Evolutionary conservation across 1,284 basidiomycete species (phyloP).

Genomic region (Singerocomus inundabilis): DNA sequence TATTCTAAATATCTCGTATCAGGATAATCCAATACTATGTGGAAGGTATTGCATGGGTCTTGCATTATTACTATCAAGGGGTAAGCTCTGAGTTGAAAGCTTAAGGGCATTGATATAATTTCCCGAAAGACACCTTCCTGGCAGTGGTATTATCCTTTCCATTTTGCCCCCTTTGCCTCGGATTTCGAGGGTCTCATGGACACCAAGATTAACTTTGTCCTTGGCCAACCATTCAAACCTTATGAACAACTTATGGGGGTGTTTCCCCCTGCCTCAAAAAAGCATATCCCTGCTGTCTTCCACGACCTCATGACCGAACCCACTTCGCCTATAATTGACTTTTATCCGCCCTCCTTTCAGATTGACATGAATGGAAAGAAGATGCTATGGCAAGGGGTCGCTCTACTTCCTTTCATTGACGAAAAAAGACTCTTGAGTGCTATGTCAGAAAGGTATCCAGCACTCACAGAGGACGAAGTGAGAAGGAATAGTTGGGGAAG

Average conservation of each 20-base stretch:
- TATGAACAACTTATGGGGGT: slow-evolving; percentile 99
- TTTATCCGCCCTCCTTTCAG: slow-evolving; percentile 91
- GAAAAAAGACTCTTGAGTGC: slow-evolving; percentile 79
- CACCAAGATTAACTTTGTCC: slow-evolving; percentile 77
- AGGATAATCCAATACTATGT: slow-evolving; percentile 86
- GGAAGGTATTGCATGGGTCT: slow-evolving; percentile 95
- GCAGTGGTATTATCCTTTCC: slow-evolving; percentile 99
- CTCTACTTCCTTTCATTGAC: slow-evolving; percentile 95
- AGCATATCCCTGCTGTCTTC: slow-evolving; percentile 88
- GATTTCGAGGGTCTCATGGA: slow-evolving; percentile 85
- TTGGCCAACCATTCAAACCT: slow-evolving; percentile 90
- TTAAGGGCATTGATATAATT: slow-evolving; percentile 11
- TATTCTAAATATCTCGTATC: slow-evolving; percentile 18
- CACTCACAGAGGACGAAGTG: slow-evolving; percentile 81
- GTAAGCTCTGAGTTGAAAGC: slow-evolving; percentile 33
- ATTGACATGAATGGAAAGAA: slow-evolving; percentile 99
- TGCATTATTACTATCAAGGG: slow-evolving; percentile 99
- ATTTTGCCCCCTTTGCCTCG: slow-evolving; percentile 97
- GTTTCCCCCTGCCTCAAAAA: slow-evolving; percentile 67
- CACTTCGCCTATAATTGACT: slow-evolving; percentile 93
- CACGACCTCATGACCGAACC: slow-evolving; percentile 87
- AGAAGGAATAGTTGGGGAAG: slow-evolving; percentile 85
- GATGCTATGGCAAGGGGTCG: slow-evolving; percentile 99
- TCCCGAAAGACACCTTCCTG: slow-evolving; percentile 83
- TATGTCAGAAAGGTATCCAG: slow-evolving; percentile 72